Base-by-base conservation (phyloP, 495 filamentous ascomycete species). In the Recurvomyces mirabilis region DNA sequence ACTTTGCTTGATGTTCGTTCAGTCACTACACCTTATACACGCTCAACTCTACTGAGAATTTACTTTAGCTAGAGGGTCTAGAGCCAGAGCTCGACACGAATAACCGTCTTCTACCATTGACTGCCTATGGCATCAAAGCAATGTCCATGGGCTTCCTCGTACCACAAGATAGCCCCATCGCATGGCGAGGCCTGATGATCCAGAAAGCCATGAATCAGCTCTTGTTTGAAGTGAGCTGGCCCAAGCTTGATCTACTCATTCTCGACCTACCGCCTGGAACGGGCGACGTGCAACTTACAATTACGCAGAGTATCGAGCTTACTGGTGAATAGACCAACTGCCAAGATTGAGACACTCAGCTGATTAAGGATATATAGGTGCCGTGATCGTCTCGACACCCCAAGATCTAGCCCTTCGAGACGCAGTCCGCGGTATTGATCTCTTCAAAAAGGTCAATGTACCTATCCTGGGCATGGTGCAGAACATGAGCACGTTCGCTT, bases 61-160 rank as follows among this genome's bases (percentile, higher is more conserved):
- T 47, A 38, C 37, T 23, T 12, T 10, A 45, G 20, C 37, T 48
- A 25, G 28, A 31, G 28, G 26, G 66, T 61, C 49, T 53, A 31
- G 43, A 57, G 35, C 40, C 51, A 17, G 36, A 41, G 17, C 43
- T 53, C 22, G 49, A 48, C 33, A 9, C 32, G 2, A 40, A 80
- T 46, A 83, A 93, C 60, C 82, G 82, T 52, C 71, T 99, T 6
- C 41, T 96, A 18, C 93, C 93, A 0, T 64, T 96, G 19, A 82
- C 80, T n/a, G 94, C 91, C 58, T 96, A 95, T 66, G 93, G 89
- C 42, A 73, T 99, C 46, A 89, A 93, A 62, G 88, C 83, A 30
- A 96, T 96, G 91, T 94, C 86, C 2, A 94, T 99, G 81, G 93
- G 93, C 35, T 96, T 94, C 54, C 74, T 96, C 10, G 75, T 93